Evolutionary conservation across 2,329 filamentous ascomycete species (phyloP).

Genomic region (Cytospora schulzeri): DNA sequence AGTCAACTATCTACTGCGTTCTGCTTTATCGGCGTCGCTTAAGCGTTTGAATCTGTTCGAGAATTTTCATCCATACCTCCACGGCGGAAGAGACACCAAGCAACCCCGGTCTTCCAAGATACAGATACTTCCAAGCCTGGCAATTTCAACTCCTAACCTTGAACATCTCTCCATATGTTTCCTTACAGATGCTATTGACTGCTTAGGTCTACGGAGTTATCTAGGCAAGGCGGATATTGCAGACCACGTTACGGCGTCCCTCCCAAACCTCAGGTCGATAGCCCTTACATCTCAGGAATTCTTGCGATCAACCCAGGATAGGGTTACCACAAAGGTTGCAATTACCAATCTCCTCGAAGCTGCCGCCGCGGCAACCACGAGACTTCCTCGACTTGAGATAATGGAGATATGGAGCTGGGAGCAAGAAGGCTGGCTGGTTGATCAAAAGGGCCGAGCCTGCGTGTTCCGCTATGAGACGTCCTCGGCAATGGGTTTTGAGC

Average conservation of each 20-base stretch:
- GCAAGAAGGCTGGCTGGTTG: background rate
- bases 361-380: constrained; percentile 33
- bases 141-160: constrained; percentile 26
- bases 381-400: constrained; percentile 37
- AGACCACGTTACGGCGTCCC: background rate
- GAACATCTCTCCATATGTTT: constrained; percentile 36
- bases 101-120: background rate
- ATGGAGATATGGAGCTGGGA: constrained; percentile 39
- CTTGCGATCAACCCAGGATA: constrained; percentile 30
- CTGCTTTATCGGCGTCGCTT: background rate
- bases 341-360: constrained; percentile 31
- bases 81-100: background rate
- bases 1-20: background rate
- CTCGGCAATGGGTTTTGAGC: background rate
- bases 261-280: constrained; percentile 36
- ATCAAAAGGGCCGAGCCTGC: background rate
- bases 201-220: constrained; percentile 31
- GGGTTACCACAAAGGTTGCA: constrained; percentile 4
- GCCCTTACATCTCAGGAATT: constrained; percentile 35
- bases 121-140: background rate
- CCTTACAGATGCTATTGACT: constrained; percentile 37
- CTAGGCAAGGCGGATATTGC: constrained; percentile 32
- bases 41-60: background rate
- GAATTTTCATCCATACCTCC: background rate
- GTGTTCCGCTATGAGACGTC: background rate